Base-by-base conservation (phyloP, 257 asterid genomes). In the Capsicum pubescens region DNA sequence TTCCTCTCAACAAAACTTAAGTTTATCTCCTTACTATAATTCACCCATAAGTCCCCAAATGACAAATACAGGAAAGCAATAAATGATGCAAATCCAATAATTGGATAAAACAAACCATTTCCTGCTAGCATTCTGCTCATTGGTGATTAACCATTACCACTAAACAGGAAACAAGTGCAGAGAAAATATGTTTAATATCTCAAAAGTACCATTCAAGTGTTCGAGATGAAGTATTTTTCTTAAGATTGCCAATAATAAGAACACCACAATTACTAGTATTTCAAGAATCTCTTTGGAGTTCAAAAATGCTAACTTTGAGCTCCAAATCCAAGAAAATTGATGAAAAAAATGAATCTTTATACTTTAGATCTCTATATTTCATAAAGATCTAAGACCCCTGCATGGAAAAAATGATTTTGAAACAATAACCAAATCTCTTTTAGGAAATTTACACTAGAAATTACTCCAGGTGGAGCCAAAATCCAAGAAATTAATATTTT, bases 1-100 rank as follows among this genome's bases (percentile, higher is more conserved):
- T 97, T 97, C 84, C 98, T 94, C 90, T 89, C 98, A 85, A 97
- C 98, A 87, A 93, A 95, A 82, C 97, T 92, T 79, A 92, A 86
- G 54, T 88, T 89, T 32, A 87, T 88, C 50, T 89, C 93, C 15
- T 85, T 81, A 59, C 86, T 86, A 17, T 83, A 84, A 88, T 86
- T 84, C 11, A 87, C 84, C 98, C 97, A 92, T 10, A 92, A 71
- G 85, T 93, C 98, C n/a, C 99, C 98, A 86, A 95, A 95, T 12
- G 98, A 91, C 88, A 95, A 79, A 89, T 93, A 94, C 9, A 95
- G 83, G 64, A 94, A 93, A 52, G 91, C 97, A 88, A 91, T 88
- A 86, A 95, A 94, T 16, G 98, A 93, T 79, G 92, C 96, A 84
- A 95, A 90, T 9, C 98, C 99, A 82, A 95, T 89, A 71, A 94